Percentiles rank a stretch among this genome's conserved stretches.
Evolutionary conservation across 1,284 basidiomycete genomes (phyloP).

Genomic region (Papiliotrema terrestris): DNA sequence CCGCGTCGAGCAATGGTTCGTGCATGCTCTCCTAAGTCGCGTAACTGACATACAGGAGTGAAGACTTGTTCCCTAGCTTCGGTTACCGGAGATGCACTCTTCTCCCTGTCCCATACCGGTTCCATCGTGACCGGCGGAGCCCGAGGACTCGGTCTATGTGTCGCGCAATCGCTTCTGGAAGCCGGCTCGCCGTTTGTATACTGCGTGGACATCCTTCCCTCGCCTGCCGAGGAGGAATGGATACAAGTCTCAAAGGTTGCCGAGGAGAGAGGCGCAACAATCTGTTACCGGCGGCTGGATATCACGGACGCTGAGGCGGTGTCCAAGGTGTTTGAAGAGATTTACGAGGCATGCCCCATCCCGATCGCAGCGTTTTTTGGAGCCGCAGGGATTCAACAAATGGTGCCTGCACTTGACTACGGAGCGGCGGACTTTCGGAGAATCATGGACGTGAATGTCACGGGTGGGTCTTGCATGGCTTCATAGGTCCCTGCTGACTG

Average conservation of each 20-base stretch:
- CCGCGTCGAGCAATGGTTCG: too few relatives aligned
- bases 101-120: too few relatives aligned
- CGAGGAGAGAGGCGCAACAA: slow-evolving; percentile 56
- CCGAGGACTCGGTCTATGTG: slow-evolving; percentile 75
- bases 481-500: slow-evolving; percentile 12
- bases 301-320: slow-evolving; percentile 61
- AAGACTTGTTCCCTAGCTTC: too few relatives aligned
- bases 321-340: slow-evolving; percentile 57
- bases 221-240: slow-evolving; percentile 66
- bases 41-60: too few relatives aligned
- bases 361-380: slow-evolving; percentile 52
- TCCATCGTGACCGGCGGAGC: slow-evolving; percentile 77
- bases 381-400: slow-evolving; percentile 70
- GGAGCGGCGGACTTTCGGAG: slow-evolving; percentile 66
- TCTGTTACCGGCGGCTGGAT: slow-evolving; percentile 64
- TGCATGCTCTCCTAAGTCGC: too few relatives aligned
- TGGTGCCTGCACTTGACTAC: slow-evolving; percentile 65
- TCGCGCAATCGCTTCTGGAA: slow-evolving; percentile 72
- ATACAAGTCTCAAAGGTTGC: slow-evolving; percentile 51
- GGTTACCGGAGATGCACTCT: too few relatives aligned
- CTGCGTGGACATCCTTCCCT: too few relatives aligned
- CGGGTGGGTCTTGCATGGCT: slow-evolving; percentile 25
- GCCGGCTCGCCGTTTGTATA: slow-evolving; percentile 77
- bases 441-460: slow-evolving; percentile 68
- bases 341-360: slow-evolving; percentile 51